Conservation (phyloP, 768 basidiomycete species). For the Arthromyces matolae region DNA sequence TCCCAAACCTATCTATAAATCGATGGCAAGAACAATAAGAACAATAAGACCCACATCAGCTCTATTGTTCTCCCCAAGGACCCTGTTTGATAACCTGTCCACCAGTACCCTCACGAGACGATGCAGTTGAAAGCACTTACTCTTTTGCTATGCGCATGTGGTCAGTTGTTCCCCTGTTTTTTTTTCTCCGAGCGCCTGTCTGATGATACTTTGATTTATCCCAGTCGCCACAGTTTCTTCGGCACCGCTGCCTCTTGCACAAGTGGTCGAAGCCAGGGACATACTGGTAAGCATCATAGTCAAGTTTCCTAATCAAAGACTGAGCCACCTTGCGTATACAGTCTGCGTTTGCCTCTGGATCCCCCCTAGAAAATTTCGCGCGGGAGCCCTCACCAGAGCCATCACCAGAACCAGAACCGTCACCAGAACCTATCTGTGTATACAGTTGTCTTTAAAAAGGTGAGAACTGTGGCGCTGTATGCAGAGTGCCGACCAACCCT, state of each 20-base stretch:
- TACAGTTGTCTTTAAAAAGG: conserved; percentile 12
- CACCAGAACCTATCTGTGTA: conserved; percentile 13
- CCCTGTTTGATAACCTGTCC: not conserved
- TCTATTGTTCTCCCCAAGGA: conserved; percentile 12
- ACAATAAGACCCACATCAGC: conserved; percentile 5
- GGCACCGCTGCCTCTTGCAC: conserved; percentile 25
- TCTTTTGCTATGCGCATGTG: conserved; percentile 24
- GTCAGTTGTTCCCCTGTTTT: conserved; percentile 17
- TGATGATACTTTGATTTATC: conserved; percentile 12
- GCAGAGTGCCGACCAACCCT: not conserved
- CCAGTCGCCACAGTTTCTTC: conserved; percentile 19
- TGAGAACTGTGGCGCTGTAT: not conserved
- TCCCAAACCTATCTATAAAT: conserved; percentile 5
- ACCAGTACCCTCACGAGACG: conserved; percentile 2
- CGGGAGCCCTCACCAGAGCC: conserved; percentile 12
- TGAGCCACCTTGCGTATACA: conserved; percentile 2
- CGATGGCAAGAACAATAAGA: not conserved
- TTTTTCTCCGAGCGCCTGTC: not conserved
- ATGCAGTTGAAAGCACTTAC: conserved; percentile 28
- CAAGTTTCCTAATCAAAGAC: not conserved
- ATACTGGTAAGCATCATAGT: not conserved
- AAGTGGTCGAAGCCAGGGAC: conserved; percentile 19
- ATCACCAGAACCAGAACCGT: not conserved
- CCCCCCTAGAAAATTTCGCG: conserved; percentile 1
- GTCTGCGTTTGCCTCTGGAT: conserved; percentile 3